Base-by-base conservation (phyloP, 352 stramenopile species). In the Phytopythium kandeliae region DNA sequence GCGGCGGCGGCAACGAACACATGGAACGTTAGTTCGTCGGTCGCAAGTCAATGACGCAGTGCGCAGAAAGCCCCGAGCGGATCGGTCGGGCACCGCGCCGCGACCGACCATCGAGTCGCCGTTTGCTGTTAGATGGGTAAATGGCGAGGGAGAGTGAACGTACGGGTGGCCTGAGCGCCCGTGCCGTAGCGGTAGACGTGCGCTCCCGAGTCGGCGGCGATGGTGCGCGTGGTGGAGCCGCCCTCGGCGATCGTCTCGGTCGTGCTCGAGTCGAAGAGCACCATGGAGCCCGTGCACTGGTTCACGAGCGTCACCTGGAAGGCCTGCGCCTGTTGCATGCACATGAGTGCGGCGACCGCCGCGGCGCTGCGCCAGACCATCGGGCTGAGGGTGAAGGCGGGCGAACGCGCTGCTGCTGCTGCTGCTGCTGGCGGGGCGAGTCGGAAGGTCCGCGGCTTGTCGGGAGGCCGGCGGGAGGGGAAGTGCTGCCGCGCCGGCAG, bases 271-370 rank as follows among this genome's bases (percentile, higher is more conserved):
- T 87, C 76, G 40, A 78, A 87, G 31, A 87, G 34, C 15, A 70
- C 57, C 45, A 87, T 65, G 15, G 46, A 60, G 45, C 62, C 57
- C 30, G 51, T 55, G 60, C 76, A 87, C 10, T 59, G 56, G 67
- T 87, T 87, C 17, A 55, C 61, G 55, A 87, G 55, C 25, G 62
- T 71, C 33, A 85, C 71, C 9, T 65, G 44, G 50, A 74, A 73
- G 40, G 58, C 69, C 37, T 67, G 30, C 19, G 55, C 48, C 46
- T 72, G 67, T 6, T 54, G 51, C 47, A 53, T 33, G 35, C 35
- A 48, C 21, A 62, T 35, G 37, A 69, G 42, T 16, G 52, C 57
- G 21, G 66, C 28, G 37, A 59, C 54, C 25, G 68, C 57, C 46
- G 60, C 57, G 26, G 74, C 45, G 24, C 46, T 38, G 11, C 54